Percentiles rank a stretch among this genome's conserved stretches.
Conservation (phyloP, 345 rosid species). For the Mangifera indica region DNA sequence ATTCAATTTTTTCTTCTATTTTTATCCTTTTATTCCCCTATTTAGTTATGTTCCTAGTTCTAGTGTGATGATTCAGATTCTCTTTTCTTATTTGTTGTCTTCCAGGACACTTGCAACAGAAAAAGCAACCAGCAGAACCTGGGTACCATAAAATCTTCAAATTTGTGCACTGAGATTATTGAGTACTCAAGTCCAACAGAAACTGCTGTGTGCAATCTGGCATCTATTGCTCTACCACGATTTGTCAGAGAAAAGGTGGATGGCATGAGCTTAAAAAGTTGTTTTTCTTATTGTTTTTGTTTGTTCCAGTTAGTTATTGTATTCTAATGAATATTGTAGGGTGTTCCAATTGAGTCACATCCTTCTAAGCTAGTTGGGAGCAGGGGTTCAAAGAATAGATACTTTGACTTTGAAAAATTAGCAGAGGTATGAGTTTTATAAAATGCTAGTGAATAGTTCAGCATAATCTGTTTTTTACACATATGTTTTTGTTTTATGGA, state of each 20-base stretch:
- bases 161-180: conserved; percentile 87
- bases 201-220: conserved; percentile 94
- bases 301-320: background rate
- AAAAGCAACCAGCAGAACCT: conserved; percentile 94
- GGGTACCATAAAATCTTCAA: conserved; percentile 91
- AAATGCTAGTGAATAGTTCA: conserved; percentile 1
- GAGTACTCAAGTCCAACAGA: conserved; percentile 90
- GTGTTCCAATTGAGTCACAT: conserved; percentile 58
- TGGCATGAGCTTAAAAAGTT: background rate
- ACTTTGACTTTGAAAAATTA: conserved; percentile 81
- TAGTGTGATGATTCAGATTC: background rate
- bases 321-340: conserved; percentile 35
- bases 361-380: conserved; percentile 86
- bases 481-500: background rate
- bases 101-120: conserved; percentile 81
- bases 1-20: background rate
- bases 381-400: conserved; percentile 65
- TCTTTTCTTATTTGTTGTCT: conserved; percentile 7
- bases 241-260: conserved; percentile 80
- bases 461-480: background rate
- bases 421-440: conserved; percentile 64
- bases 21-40: background rate
- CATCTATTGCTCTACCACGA: conserved; percentile 86
- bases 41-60: background rate
- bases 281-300: conserved; percentile 6